phyloP scores from a whole-genome alignment of 1,284 basidiomycete species.

The Ustilago cynodontis region DNA sequence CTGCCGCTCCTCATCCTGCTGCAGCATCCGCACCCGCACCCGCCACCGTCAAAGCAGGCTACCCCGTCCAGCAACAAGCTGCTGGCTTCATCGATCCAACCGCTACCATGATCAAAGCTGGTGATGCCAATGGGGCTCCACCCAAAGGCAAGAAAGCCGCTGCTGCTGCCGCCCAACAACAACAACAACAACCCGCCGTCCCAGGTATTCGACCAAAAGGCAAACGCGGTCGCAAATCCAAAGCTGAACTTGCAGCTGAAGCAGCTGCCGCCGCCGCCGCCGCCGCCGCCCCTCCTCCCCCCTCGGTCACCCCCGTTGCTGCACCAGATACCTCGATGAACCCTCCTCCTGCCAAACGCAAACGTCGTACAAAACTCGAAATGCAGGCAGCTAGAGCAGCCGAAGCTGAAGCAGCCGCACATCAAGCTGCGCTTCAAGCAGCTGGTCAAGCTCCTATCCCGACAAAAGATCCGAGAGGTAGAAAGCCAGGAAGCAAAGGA shows the following conservation, averaged over 20 bases:
- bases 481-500: slow-evolving; percentile 29
- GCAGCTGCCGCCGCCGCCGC: slow-evolving; percentile 38
- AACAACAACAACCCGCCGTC: slow-evolving; percentile 7
- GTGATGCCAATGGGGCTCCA: slow-evolving; percentile 23
- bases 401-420: slow-evolving; percentile 28
- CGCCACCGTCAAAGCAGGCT: slow-evolving; percentile 13
- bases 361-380: slow-evolving; percentile 41
- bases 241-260: slow-evolving; percentile 43
- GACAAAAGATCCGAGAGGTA: slow-evolving; percentile 33
- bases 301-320: slow-evolving; percentile 4
- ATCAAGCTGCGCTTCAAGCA: slow-evolving; percentile 34
- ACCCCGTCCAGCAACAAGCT: slow-evolving; percentile 25
- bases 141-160: slow-evolving; percentile 43
- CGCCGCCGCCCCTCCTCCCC: slow-evolving; percentile 32
- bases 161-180: slow-evolving; percentile 24
- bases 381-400: slow-evolving; percentile 37
- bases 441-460: slow-evolving; percentile 37
- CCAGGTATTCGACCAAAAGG: slow-evolving; percentile 34
- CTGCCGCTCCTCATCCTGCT: slow-evolving; percentile 1
- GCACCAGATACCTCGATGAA: slow-evolving; percentile 28
- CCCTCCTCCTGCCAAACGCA: slow-evolving; percentile 34
- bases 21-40: slow-evolving; percentile 12
- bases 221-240: slow-evolving; percentile 46
- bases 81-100: slow-evolving; percentile 41
- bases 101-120: slow-evolving; percentile 42